phyloP scores from a whole-genome alignment of 2,329 filamentous ascomycete species.

The Corynespora cassiicola region DNA sequence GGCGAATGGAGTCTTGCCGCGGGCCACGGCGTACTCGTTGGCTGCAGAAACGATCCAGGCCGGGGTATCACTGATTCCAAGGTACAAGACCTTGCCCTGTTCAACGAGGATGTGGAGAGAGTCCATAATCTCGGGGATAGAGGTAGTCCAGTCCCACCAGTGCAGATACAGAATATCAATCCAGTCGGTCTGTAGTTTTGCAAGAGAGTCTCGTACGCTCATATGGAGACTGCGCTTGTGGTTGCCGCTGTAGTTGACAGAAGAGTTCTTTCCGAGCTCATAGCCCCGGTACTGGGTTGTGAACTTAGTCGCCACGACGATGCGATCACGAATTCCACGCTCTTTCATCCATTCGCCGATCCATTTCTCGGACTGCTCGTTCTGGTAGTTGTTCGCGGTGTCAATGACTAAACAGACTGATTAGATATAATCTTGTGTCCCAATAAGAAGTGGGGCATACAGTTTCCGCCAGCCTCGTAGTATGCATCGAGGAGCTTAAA shows the following conservation, averaged over 20 bases:
- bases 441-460: no score
- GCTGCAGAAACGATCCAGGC: slow-evolving; percentile 54
- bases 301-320: slow-evolving; percentile 64
- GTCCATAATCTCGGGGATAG: slow-evolving; percentile 47
- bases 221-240: slow-evolving; percentile 45
- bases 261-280: no score
- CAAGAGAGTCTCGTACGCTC: slow-evolving; percentile 47
- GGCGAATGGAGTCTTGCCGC: slow-evolving; percentile 73
- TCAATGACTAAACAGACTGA: no score
- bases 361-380: slow-evolving; percentile 56
- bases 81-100: slow-evolving; percentile 47
- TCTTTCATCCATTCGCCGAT: slow-evolving; percentile 60
- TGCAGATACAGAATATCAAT: slow-evolving; percentile 50
- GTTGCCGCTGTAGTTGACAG: slow-evolving; percentile 54
- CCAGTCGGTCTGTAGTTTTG: slow-evolving; percentile 50
- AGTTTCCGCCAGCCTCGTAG: no score
- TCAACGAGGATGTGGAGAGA: slow-evolving; percentile 42
- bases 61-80: slow-evolving; percentile 47
- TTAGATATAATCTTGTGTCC: no score
- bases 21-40: slow-evolving; percentile 67
- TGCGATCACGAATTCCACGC: slow-evolving; percentile 54
- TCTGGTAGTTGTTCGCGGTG: slow-evolving; percentile 56
- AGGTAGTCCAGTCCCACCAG: slow-evolving; percentile 50
- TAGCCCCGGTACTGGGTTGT: slow-evolving; percentile 43
- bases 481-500: no score